These are phyloP conservation scores for Phlyctochytrium planicorne DNA, from an alignment of 192 early-diverging fungal genomes.

Conservation along the genomic window DNA sequence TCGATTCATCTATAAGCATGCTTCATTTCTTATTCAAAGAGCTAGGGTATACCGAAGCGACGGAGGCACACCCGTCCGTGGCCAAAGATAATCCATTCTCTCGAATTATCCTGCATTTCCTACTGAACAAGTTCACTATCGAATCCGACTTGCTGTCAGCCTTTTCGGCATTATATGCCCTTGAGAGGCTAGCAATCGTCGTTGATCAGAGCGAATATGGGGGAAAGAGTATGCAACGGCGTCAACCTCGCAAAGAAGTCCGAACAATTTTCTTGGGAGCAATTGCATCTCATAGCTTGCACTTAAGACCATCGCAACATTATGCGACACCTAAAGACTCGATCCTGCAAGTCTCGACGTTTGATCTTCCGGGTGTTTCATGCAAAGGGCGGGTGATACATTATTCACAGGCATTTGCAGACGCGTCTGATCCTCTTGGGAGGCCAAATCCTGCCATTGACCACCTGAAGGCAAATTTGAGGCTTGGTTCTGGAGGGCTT, in stretches of 20 bases:
- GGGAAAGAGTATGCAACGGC: background rate
- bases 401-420: conserved; percentile 5
- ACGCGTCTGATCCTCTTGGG: conserved; percentile 1
- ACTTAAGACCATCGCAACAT: conserved; percentile 10
- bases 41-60: too few relatives aligned
- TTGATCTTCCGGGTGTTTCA: background rate
- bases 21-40: background rate
- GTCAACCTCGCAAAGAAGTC: too few relatives aligned
- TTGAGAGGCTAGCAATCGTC: conserved; percentile 51
- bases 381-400: conserved; percentile 5
- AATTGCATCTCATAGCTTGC: conserved; percentile 10
- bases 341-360: background rate
- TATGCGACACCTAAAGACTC: background rate
- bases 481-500: conserved; percentile 25
- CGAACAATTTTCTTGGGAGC: background rate
- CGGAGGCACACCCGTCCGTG: too few relatives aligned
- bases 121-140: conserved; percentile 15
- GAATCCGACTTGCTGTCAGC: conserved; percentile 67
- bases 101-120: background rate
- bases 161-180: conserved; percentile 57
- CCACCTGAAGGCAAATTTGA: conserved; percentile 11
- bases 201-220: conserved; percentile 37
- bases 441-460: background rate
- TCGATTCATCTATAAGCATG: background rate
- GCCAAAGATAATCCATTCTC: too few relatives aligned